Percentiles rank a stretch among this genome's conserved stretches.
Evolutionary conservation across 1,139 yeast genomes (phyloP).

Genomic region (Hansenula anomala): DNA sequence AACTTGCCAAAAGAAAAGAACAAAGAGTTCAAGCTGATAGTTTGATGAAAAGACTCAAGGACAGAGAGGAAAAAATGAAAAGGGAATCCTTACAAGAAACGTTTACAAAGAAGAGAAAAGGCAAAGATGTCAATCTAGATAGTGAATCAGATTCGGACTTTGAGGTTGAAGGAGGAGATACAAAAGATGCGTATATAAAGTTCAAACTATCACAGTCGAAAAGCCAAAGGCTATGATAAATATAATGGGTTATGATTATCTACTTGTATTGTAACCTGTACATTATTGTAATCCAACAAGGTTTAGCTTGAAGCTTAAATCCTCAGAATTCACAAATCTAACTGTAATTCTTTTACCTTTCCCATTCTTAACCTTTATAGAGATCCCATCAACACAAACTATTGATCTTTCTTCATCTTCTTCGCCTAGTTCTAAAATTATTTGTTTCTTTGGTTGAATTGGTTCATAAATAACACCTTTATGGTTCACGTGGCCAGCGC

Average conservation of each 20-base stretch:
- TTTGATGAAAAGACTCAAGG: slow-evolving; percentile 14
- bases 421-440: slow-evolving; percentile 26
- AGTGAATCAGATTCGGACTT: slow-evolving; percentile 1
- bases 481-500: slow-evolving; percentile 50
- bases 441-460: slow-evolving; percentile 24
- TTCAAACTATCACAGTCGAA: slow-evolving; percentile 14
- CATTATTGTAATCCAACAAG: slow-evolving; percentile 2
- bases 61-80: background rate
- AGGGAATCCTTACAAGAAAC: background rate
- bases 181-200: slow-evolving; percentile 1
- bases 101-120: background rate
- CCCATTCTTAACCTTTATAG: slow-evolving; percentile 6
- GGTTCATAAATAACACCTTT: slow-evolving; percentile 39
- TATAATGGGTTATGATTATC: too few species aligned
- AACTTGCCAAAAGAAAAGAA: slow-evolving; percentile 20
- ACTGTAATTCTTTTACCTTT: slow-evolving; percentile 7
- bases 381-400: slow-evolving; percentile 12
- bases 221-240: slow-evolving; percentile 18
- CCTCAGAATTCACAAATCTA: background rate
- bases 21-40: slow-evolving; percentile 21
- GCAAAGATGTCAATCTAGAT: too few species aligned
- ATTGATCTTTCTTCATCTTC: slow-evolving; percentile 5
- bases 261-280: too few species aligned
- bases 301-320: slow-evolving; percentile 1
- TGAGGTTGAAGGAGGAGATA: slow-evolving; percentile 1